These are phyloP conservation scores for Solanum rostratum DNA, from an alignment of 257 asterid genomes.

Conservation along the genomic window DNA sequence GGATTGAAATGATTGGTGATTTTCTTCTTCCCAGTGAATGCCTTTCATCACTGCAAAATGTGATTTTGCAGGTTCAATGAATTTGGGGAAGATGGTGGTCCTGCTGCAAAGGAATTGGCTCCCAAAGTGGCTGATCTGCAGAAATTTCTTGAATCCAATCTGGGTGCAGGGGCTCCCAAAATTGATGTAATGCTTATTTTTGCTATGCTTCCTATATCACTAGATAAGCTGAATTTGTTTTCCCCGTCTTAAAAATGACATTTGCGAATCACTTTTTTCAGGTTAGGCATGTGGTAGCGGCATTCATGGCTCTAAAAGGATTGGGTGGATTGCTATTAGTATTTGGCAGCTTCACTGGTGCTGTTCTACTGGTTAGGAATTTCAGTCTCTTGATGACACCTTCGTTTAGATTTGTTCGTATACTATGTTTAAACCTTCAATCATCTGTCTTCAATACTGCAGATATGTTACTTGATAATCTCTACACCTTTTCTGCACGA, in stretches of 20 bases:
- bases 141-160: constrained; percentile 25
- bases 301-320: constrained; percentile 57
- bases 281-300: constrained; percentile 57
- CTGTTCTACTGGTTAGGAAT: constrained; percentile 62
- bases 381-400: background rate
- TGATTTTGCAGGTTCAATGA: constrained; percentile 54
- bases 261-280: constrained; percentile 19
- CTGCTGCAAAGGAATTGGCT: constrained; percentile 69
- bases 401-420: background rate
- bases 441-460: constrained; percentile 13
- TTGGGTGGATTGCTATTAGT: constrained; percentile 81
- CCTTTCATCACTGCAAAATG: background rate
- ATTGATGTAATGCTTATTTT: constrained; percentile 40
- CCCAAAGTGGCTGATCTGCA: constrained; percentile 53
- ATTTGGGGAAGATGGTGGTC: constrained; percentile 84
- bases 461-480: constrained; percentile 52
- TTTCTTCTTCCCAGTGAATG: background rate
- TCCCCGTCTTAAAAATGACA: background rate
- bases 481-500: constrained; percentile 58
- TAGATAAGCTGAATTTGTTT: background rate
- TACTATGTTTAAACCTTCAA: background rate
- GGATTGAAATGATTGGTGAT: background rate
- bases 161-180: constrained; percentile 35
- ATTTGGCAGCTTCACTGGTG: constrained; percentile 70
- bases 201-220: background rate